Conservation (phyloP, 345 rosid genomes). For the Mallotus nudiflorus region DNA sequence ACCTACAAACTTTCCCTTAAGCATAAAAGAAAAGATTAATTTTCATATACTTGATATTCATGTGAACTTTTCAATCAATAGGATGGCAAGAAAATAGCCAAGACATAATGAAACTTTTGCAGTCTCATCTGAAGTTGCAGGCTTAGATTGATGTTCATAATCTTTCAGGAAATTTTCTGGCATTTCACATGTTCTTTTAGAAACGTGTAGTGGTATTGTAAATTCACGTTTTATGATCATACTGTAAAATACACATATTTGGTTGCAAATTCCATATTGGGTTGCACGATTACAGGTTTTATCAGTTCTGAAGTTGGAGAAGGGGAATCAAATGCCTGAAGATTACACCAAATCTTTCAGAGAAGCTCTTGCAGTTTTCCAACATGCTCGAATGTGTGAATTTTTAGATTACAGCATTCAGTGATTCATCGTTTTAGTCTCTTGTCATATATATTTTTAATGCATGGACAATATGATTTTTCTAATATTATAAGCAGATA, state of each 20-base stretch:
- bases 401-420: background rate
- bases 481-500: slow-evolving; percentile 47
- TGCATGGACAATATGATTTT: background rate
- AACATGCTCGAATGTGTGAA: slow-evolving; percentile 70
- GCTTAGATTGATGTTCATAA: background rate
- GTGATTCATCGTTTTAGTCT: background rate
- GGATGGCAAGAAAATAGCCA: too few species aligned
- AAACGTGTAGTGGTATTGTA: background rate
- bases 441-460: background rate
- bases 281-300: slow-evolving; percentile 45
- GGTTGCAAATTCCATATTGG: background rate
- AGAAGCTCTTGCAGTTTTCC: slow-evolving; percentile 84
- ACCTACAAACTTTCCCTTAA: too few species aligned
- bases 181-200: background rate
- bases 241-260: too few species aligned
- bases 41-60: too few species aligned
- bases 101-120: background rate
- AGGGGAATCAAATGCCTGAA: slow-evolving; percentile 74
- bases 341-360: slow-evolving; percentile 64
- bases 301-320: slow-evolving; percentile 73
- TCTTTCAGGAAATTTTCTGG: background rate
- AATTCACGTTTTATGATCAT: background rate
- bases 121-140: background rate
- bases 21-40: too few species aligned
- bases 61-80: too few species aligned